Evolutionary conservation across 176 grass and related monocot genomes (phyloP), one percentile per base, ranked within the genome.

Genomic region (Oryza officinalis): DNA sequence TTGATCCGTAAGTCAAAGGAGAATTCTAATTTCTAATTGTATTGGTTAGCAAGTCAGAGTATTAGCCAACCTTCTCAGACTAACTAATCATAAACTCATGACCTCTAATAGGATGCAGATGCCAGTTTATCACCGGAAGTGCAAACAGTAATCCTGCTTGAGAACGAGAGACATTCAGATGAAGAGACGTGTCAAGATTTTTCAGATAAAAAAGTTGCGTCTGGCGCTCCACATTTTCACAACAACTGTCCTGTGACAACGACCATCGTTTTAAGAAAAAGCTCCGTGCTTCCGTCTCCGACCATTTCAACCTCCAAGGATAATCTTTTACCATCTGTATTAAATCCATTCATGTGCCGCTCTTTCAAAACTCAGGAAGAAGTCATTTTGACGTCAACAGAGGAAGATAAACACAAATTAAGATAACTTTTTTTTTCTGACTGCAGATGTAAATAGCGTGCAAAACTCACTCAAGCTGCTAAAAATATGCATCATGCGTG

Each of bases 141-240:
- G 13, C 41, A 35, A 18, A 57, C 32, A 10, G 40, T 41, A 45
- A 28, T 77, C 57, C 13, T 74, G 80, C 60, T 22, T 11, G 41
- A 67, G 41, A 43, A 72, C 43, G 37, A 10, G 65, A 65, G 30
- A 65, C 57, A 83, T 33, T 67, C 25, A 13, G 17, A 66, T 44
- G 9, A 74, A 71, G 75, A 88, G 59, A 74, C 13, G 44, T 67
- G 86, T 74, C 68, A 6, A 13, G 14, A 41, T 44, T 74, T 74
- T 52, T 25, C 41, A 63, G 30, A 63, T 18, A 75, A 64, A 37
- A 75, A 70, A 85, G 47, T 49, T 84, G 27, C 28, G 2, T 67
- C 76, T 40, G 63, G 64, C 76, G 31, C 69, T 75, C 38, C 40
- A 25, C 73, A 32, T 23, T 65, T 41, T 41, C 63, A 41, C 72